Evolutionary conservation across 2,329 filamentous ascomycete species (phyloP), one percentile per base, ranked within the genome.

Genomic region (Aureobasidium namibiae): DNA sequence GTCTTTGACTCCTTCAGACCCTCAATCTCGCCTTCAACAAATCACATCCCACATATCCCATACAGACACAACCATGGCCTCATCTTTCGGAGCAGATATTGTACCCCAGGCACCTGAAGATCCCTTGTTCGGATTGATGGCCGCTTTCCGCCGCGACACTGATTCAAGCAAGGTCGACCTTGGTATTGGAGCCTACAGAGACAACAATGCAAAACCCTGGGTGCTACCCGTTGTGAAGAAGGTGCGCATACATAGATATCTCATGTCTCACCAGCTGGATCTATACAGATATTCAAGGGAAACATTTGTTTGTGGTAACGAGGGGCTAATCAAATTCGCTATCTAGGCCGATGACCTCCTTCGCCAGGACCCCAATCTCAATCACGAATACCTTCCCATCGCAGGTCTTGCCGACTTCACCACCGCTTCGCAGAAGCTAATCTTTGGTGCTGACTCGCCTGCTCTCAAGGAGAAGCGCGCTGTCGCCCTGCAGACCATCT

Each of bases 301-400:
- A 29, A 18, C 10, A 52, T 39, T 21, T 29, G 23, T 14, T 38
- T 52, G 34, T 39, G 16, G 18, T 26, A 8, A 38, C 41, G 10
- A 21, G 13, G 26, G 44, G 33, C 45, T 61, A 18, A 50, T 57
- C 31, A 33, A 24, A 49, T 60, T 50, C 61, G 54, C 65, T 56
- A 29, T 45, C 29, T 72, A 97, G 92, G 94, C 94, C 67, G 92
- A 97, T 73, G 88, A 94, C 65, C 85, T 90, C 68, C 83, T 97
- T 66, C 88, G 86, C 74, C 87, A 88, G 72, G 91, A 96, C 75
- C 91, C 92, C 70, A 83, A 89, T 61, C 81, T 95, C 68, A 95
- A 99, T 79, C 92, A 99, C 80, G 94, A 99, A 82, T 99, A 99
- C 76, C 90, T 95, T 61, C 92, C 94, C 61, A 99, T 99, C 73